Base-by-base conservation (phyloP, 108 stramenopile genomes). In the Nannochloropsis gaditana region DNA sequence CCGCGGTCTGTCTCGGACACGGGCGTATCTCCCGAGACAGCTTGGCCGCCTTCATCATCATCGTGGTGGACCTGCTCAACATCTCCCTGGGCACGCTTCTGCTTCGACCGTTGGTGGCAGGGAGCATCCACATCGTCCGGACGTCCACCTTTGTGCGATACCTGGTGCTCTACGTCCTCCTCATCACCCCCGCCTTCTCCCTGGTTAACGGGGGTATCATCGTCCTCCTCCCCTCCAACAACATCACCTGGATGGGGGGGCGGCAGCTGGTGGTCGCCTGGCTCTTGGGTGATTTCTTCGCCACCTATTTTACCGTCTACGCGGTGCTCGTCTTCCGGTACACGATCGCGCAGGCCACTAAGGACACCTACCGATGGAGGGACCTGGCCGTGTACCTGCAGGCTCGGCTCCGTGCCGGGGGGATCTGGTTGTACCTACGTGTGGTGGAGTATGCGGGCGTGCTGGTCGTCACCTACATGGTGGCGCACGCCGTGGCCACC, bases 91-190 rank as follows among this genome's bases (percentile, higher is more conserved):
- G 59, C 4, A 73, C 59, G 59, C 59, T 73, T n/a, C 59, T 73
- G 19, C 59, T 73, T n/a, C 59, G 59, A 3, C 59, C 59, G 1
- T n/a, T 73, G 15, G 59, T 73, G 19, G 15, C 59, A 4, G n/a
- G 59, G 19, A 73, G 59, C 59, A 73, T 73, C 8, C 8, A 73
- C 59, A 73, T 73, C 6, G 59, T 73, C 4, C 59, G 59, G 19
- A 73, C 59, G 59, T 73, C 59, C 15, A 15, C 59, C 59, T 73
- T 73, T 73, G 59, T 73, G 15, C 59, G 59, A n/a, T 73, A 73
- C 59, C n/a, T 73, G 59, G 59, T 73, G 8, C 19, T n/a, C 5
- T 73, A 73, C 59, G 59, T 73, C 59, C 59, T 73, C 8, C 15
- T 73, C n/a, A n/a, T 73, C 8, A 73, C 59, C 59, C 59, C 59